Base-by-base conservation (phyloP, 2,329 filamentous ascomycete species). In the Capronia epimyces region DNA sequence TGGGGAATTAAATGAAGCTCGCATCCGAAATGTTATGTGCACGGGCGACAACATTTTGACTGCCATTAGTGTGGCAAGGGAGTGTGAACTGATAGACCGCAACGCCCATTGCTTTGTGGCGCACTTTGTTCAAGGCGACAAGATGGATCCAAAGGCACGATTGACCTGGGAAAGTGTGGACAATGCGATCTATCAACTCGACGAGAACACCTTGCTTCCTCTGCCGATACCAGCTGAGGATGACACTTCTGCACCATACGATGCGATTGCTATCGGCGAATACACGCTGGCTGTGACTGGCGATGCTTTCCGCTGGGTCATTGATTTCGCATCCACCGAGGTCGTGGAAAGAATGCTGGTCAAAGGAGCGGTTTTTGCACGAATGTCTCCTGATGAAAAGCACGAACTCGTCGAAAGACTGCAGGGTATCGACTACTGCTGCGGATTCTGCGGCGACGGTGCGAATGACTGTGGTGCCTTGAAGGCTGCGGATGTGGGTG, bases 351-450 rank as follows among this genome's bases (percentile, higher is more conserved):
- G 93, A 76, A 91, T 97, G 83, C 86, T 98, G 48, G 84, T 95
- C 29, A 81, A 80, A 47, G 90, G 91, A 21, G 91, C 93, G 68
- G 89, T 98, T 1, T 98, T 95, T 68, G 94, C 93, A 3, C 86
- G 93, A 61, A 98, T 98, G 93, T 97, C 91, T 1, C 94, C 93
- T 0, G 94, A 98, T 65, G 93, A 98, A 69, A 98, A 98, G 67
- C 90, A 96, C 65, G 94, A 98, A 67, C 75, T 98, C 1, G 89
- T 98, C 2, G 93, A 97, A 67, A 98, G 96, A 67, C 77, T 98
- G 2, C 94, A 98, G 67, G 91, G 87, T 62, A 89, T 98, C 58
- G 91, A 90, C 66, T 98, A 96, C 68, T 95, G 87, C 61, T 88
- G 83, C 60, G 93, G 93, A 22, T 98, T 98, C 71, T 98, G 93